Evolutionary conservation across 2,329 filamentous ascomycete species (phyloP).

Genomic region (Colletotrichum siamense): DNA sequence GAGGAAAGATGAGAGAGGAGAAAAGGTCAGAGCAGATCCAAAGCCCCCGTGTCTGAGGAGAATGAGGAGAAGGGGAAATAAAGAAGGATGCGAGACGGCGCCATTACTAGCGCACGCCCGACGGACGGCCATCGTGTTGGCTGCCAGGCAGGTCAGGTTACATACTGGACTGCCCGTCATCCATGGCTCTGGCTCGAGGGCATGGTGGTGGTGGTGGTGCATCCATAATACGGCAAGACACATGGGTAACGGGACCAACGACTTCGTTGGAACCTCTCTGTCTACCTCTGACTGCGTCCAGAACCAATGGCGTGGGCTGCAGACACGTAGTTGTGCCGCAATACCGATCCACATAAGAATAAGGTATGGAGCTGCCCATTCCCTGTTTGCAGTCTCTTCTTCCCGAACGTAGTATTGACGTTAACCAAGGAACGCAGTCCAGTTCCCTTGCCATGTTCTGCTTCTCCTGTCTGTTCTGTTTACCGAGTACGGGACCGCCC

Average conservation of each 20-base stretch:
- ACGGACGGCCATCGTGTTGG: not conserved
- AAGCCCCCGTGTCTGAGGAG: not conserved
- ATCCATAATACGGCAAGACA: not conserved
- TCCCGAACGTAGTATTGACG: not conserved
- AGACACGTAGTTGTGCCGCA: not conserved
- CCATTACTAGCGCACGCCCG: not conserved
- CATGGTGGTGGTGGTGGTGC: not conserved
- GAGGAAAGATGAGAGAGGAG: not conserved
- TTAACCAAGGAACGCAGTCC: not conserved
- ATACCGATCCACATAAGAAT: constrained; percentile 5
- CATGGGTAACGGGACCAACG: not conserved
- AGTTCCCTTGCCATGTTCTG: not conserved
- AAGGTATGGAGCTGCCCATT: not conserved
- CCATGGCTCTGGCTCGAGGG: not conserved
- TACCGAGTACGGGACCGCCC: not conserved
- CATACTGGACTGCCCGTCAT: not conserved
- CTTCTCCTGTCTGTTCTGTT: not conserved
- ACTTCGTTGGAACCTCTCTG: not conserved
- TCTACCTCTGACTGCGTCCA: not conserved
- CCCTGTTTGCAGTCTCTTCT: not conserved
- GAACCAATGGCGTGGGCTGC: not conserved
- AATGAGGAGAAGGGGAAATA: not conserved
- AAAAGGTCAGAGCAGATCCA: not conserved
- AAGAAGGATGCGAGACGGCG: not conserved
- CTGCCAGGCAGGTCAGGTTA: not conserved